Conservation (phyloP, 352 stramenopile species). For the Pilasporangium apinafurcum region DNA sequence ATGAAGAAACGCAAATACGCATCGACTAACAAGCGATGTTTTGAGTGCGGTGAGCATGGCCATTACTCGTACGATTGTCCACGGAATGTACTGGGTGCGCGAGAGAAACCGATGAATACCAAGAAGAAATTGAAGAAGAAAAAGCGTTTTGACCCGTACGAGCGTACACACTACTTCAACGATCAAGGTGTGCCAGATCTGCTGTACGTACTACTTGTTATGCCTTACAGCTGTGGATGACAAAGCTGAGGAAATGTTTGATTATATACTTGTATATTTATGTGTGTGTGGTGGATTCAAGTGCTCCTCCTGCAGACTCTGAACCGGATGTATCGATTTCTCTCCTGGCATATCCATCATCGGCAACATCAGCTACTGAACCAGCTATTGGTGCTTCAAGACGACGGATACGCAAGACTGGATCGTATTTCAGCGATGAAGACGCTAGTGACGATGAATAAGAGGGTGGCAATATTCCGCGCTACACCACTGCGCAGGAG, state of each 20-base stretch:
- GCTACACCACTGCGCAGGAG: too few relatives aligned
- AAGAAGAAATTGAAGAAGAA: slow-evolving; percentile 60
- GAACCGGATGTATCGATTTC: slow-evolving; percentile 61
- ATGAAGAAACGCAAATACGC: slow-evolving; percentile 77
- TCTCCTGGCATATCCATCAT: slow-evolving; percentile 54
- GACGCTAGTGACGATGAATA: slow-evolving; percentile 55
- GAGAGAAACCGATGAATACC: slow-evolving; percentile 41
- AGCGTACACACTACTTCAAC: slow-evolving; percentile 65
- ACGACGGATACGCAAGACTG: slow-evolving; percentile 27
- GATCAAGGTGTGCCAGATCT: slow-evolving; percentile 52
- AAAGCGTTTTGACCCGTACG: slow-evolving; percentile 50
- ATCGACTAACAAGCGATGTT: slow-evolving; percentile 57
- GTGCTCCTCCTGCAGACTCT: slow-evolving; percentile 32
- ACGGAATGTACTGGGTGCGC: slow-evolving; percentile 68
- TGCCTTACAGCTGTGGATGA: not conserved
- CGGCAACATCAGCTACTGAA: not conserved
- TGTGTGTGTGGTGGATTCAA: slow-evolving; percentile 8
- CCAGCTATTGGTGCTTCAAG: not conserved
- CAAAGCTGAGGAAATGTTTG: slow-evolving; percentile 10
- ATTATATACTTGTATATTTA: not conserved
- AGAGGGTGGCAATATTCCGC: slow-evolving; percentile 9
- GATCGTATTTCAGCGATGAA: slow-evolving; percentile 75
- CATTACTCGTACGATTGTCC: slow-evolving; percentile 85
- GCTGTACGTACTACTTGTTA: slow-evolving; percentile 30
- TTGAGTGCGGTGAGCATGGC: slow-evolving; percentile 72